Conservation (phyloP, 1,139 yeast species). For the Protomyces gravidus region DNA sequence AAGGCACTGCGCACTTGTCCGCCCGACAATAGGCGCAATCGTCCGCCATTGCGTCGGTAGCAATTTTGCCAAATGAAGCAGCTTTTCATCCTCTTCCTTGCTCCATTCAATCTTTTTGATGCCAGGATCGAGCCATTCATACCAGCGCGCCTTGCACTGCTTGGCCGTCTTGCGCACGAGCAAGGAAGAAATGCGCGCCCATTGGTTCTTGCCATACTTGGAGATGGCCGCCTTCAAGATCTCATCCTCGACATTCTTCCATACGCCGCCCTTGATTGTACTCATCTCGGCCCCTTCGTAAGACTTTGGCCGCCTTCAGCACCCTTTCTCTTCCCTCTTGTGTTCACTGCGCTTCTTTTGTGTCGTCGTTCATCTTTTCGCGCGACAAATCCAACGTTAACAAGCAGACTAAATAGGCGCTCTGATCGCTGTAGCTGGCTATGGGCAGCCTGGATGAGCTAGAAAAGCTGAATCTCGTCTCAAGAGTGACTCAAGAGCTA, state of each 20-base stretch:
- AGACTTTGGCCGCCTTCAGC: too few relatives aligned
- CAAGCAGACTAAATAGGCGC: too few relatives aligned
- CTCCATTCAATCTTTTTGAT: slow-evolving; percentile 66
- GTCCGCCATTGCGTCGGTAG: slow-evolving; percentile 95
- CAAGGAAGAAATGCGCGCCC: slow-evolving; percentile 89
- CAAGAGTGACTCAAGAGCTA: slow-evolving; percentile 41
- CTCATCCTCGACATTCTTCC: slow-evolving; percentile 32
- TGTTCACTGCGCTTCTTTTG: too few relatives aligned
- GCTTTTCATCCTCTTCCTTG: slow-evolving; percentile 67
- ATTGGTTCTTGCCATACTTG: slow-evolving; percentile 88
- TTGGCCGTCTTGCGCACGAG: slow-evolving; percentile 80
- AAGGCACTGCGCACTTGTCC: slow-evolving; percentile 86
- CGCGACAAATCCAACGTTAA: too few relatives aligned
- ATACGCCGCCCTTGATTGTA: slow-evolving; percentile 30
- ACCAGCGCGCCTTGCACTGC: slow-evolving; percentile 93
- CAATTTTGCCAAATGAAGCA: slow-evolving; percentile 61
- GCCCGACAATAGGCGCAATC: slow-evolving; percentile 70
- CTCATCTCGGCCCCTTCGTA: slow-evolving; percentile 9
- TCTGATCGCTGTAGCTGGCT: too few relatives aligned
- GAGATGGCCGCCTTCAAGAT: slow-evolving; percentile 45
- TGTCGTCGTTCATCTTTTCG: too few relatives aligned
- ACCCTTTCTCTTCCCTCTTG: too few relatives aligned
- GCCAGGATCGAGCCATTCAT: slow-evolving; percentile 76
- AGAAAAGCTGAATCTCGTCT: slow-evolving; percentile 40
- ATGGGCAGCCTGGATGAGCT: slow-evolving; percentile 35